Base-by-base conservation (phyloP, 331 rosid species). In the Malus hybrid region DNA sequence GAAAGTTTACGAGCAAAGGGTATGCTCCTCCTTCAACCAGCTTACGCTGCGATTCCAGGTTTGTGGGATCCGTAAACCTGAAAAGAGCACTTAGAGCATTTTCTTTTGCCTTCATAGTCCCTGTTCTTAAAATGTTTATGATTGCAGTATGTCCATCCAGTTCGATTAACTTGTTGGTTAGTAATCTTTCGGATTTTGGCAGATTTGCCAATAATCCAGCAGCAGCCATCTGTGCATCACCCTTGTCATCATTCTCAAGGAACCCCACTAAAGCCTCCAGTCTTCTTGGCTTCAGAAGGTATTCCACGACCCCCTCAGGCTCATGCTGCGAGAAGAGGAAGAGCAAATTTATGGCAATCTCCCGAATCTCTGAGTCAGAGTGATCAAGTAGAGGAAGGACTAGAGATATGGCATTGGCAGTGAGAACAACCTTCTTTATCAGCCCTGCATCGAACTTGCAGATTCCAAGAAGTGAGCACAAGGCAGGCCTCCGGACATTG, bases 21-120 rank as follows among this genome's bases (percentile, higher is more conserved):
- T 92, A 90, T 50, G 82, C 87, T 31, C 93, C 96, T 0, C 79
- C 85, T 27, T 83, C 91, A 14, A 92, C 97, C 74, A 92, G 72
- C 69, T 74, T 86, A 0, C 75, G 86, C 48, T 92, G 97, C 1
- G 96, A 85, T 64, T 88, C 85, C 0, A 85, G 79, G 16, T 90
- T 81, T 65, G 87, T 85, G 60, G 97, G 96, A 80, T 90, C 97
- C 32, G 97, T 85, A 84, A 92, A 90, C 83, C 97, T 88, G 80
- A 92, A 92, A 78, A 92, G 91, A 75, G 97, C 96, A 78, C 90
- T 84, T 20, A 90, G 89, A 61, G 97, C 97, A 71, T 89, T 88
- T 77, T 92, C 96, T 77, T 90, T 90, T 28, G 93, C 93, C 82
- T 87, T 88, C 88, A 81, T 82, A 24, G 85, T 90, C 18, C 93